Evolutionary conservation across 805 yeast genomes (phyloP), one percentile per base, ranked within the genome.

Genomic region (Saccharomycopsis oosterbeekiorum): DNA sequence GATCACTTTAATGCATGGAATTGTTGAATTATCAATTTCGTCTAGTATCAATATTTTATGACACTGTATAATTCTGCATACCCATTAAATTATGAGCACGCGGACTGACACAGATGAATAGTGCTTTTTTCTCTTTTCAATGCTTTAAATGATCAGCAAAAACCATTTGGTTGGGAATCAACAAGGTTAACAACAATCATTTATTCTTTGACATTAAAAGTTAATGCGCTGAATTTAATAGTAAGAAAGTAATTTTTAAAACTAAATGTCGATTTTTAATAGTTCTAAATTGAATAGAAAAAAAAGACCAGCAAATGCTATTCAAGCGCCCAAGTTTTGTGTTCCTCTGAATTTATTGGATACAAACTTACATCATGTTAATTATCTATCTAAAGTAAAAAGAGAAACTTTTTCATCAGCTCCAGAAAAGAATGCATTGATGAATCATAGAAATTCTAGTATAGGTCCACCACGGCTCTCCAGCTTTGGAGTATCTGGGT

Each of bases 391-490:
- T 11, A 47, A 47, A 47, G 34, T 47, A 47, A 47, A 26, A 47
- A 21, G 53, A 21, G 53, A 47, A 14, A 47, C 53, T 11, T 47
- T 47, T 34, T 47, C 53, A 26, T 47, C 53, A 24, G 26, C 21
- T 19, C 53, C 53, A 10, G 53, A 47, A 24, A 47, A 47, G 26
- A 47, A 24, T 21, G 2, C 26, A 2, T 47, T 47, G 10, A 26
- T 26, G 2, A 55, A 43, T 40, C 24, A 47, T 9, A 41, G 62
- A 50, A 59, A 58, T 12, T 58, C 65, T 42, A 56, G 57, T 24
- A 61, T 63, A 41, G 65, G 65, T 14, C 64, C 64, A 21, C 65
- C 65, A 4, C 43, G 64, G 53, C 57, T 60, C 14, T 55, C 62
- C 2, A 47, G 53, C 26, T 47, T 47, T 47, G 53, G 53, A 4